Conservation (phyloP, 768 basidiomycete genomes). For the Boletus rufocinnamomeus region DNA sequence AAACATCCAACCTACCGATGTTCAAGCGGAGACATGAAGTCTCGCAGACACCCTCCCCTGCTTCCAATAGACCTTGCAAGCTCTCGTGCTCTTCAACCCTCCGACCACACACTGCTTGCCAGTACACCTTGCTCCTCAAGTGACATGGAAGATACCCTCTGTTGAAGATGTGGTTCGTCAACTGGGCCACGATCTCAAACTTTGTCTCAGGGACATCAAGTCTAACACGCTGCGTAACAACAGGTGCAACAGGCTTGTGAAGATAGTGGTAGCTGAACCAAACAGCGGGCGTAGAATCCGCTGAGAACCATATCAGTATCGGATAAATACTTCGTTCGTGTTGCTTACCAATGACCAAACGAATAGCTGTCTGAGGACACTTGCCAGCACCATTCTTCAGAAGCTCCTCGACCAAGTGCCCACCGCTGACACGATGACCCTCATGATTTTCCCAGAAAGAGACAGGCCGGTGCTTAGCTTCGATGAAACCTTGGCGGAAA, state of each 20-base stretch:
- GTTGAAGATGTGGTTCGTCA: constrained; percentile 50
- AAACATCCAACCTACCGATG: constrained; percentile 17
- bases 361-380: constrained; percentile 46
- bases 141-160: constrained; percentile 40
- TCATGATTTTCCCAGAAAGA: constrained; percentile 48
- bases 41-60: constrained; percentile 22
- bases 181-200: constrained; percentile 44
- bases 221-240: constrained; percentile 47
- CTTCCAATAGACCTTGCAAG: constrained; percentile 26
- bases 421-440: constrained; percentile 39
- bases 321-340: not conserved
- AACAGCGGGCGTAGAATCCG: constrained; percentile 41
- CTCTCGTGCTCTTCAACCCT: constrained; percentile 30
- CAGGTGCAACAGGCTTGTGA: constrained; percentile 33
- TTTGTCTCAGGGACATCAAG: constrained; percentile 35
- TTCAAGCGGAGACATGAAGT: constrained; percentile 18
- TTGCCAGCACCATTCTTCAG: constrained; percentile 41
- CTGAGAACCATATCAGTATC: constrained; percentile 25
- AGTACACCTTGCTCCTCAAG: constrained; percentile 41
- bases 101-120: constrained; percentile 42
- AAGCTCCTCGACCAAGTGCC: constrained; percentile 39
- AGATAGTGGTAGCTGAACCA: constrained; percentile 50
- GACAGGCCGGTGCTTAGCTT: constrained; percentile 43
- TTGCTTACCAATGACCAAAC: constrained; percentile 47
- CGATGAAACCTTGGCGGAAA: constrained; percentile 49